phyloP scores from a whole-genome alignment of 768 basidiomycete species.

The Mycena capillaripes region DNA sequence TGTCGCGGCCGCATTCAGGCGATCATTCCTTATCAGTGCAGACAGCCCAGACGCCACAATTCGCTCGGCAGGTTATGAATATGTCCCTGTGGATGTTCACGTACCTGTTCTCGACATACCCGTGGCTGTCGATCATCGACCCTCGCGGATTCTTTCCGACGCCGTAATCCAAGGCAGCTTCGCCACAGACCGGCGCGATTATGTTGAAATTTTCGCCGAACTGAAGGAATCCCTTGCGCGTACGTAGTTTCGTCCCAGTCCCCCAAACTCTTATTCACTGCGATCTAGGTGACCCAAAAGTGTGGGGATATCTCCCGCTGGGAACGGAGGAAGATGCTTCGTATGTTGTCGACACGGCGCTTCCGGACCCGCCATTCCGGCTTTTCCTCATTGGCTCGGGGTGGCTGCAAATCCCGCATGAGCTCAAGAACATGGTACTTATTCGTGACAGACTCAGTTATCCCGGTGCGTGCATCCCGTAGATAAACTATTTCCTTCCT shows the following conservation, averaged over 20 bases:
- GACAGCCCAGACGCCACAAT: conserved; percentile 47
- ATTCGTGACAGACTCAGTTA: conserved; percentile 52
- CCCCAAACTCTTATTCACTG: background rate
- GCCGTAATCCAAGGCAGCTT: conserved; percentile 60
- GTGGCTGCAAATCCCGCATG: conserved; percentile 48
- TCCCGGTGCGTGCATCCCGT: conserved; percentile 30
- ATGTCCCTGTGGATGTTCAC: conserved; percentile 53
- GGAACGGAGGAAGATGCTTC: conserved; percentile 35
- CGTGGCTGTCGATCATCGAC: conserved; percentile 39
- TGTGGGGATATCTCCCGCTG: conserved; percentile 54
- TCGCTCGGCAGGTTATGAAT: conserved; percentile 48
- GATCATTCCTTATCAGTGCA: conserved; percentile 45
- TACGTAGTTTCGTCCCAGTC: conserved; percentile 27
- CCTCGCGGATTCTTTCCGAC: conserved; percentile 47
- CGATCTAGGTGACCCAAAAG: conserved; percentile 46
- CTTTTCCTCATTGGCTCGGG: conserved; percentile 52
- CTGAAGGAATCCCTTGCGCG: conserved; percentile 49
- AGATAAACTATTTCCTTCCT: background rate
- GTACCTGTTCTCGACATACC: conserved; percentile 51
- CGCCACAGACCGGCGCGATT: conserved; percentile 50
- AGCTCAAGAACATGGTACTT: conserved; percentile 53
- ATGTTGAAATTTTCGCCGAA: conserved; percentile 50
- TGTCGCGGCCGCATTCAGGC: conserved; percentile 47
- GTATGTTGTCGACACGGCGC: conserved; percentile 40
- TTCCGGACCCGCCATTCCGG: conserved; percentile 48